Conservation (phyloP, 2,329 filamentous ascomycete genomes). For the Fusarium xylarioides region DNA sequence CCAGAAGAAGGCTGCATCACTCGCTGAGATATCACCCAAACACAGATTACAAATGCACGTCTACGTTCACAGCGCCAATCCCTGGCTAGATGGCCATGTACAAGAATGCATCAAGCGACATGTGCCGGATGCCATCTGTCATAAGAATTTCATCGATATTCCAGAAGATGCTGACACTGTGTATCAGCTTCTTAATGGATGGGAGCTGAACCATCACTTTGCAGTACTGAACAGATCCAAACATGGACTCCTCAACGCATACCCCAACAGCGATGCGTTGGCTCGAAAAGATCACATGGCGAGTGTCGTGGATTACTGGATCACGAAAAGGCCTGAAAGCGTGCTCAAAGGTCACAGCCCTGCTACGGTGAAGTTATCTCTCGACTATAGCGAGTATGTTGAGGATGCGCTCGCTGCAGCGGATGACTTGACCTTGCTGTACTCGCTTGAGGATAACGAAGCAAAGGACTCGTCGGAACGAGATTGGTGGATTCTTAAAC, state of each 20-base stretch:
- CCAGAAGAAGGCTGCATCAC: slow-evolving; percentile 25
- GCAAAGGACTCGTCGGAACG: slow-evolving; percentile 39
- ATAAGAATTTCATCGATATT: slow-evolving; percentile 43
- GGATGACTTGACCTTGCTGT: slow-evolving; percentile 48
- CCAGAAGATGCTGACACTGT: slow-evolving; percentile 35
- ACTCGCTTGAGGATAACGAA: slow-evolving; percentile 49
- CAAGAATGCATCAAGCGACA: slow-evolving; percentile 43
- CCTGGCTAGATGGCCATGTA: slow-evolving; percentile 49
- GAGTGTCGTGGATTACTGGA: slow-evolving; percentile 49
- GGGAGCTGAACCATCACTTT: slow-evolving; percentile 48
- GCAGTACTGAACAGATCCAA: slow-evolving; percentile 43
- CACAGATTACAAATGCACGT: slow-evolving; percentile 25
- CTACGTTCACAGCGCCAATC: slow-evolving; percentile 32
- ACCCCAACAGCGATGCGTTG: slow-evolving; percentile 52
- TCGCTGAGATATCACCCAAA: background rate
- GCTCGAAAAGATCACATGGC: slow-evolving; percentile 51
- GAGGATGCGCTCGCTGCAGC: slow-evolving; percentile 50
- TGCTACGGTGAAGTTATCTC: slow-evolving; percentile 46
- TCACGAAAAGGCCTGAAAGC: slow-evolving; percentile 47
- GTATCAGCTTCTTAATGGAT: slow-evolving; percentile 50
- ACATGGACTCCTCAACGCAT: slow-evolving; percentile 49
- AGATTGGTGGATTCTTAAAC: slow-evolving; percentile 54
- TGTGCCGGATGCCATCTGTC: slow-evolving; percentile 42
- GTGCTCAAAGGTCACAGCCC: slow-evolving; percentile 45
- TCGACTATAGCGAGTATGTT: slow-evolving; percentile 52